Evolutionary conservation across 306 rosid species (phyloP).

Genomic region (Trichosanthes truncata): DNA sequence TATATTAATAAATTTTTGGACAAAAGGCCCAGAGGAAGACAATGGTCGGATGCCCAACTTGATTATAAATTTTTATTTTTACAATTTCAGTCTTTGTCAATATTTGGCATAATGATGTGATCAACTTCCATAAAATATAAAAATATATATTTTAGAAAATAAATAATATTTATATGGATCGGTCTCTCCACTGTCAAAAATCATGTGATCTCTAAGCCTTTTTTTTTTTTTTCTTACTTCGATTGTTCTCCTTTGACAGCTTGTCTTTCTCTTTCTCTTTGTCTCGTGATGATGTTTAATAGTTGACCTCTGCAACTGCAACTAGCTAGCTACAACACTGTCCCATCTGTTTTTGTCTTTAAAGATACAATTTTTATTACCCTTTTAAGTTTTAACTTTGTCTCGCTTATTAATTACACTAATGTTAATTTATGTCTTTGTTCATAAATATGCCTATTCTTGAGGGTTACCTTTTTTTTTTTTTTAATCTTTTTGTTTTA

Average conservation of each 20-base stretch:
- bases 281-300: conserved; percentile 17
- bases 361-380: neutral
- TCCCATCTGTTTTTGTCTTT: conserved; percentile 7
- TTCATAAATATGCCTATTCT: neutral
- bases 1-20: neutral
- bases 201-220: conserved; percentile 30
- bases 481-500: neutral
- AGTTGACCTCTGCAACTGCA: conserved; percentile 23
- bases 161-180: neutral
- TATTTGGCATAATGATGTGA: neutral
- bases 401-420: neutral
- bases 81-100: neutral
- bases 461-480: neutral
- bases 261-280: conserved; percentile 15
- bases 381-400: neutral
- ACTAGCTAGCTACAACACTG: neutral
- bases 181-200: conserved; percentile 32
- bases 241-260: conserved; percentile 21
- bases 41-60: conserved; percentile 47
- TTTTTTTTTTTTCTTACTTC: neutral
- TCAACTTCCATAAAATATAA: neutral
- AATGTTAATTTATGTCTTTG: neutral
- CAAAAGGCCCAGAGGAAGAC: conserved; percentile 35
- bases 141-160: neutral
- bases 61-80: conserved; percentile 9